These are phyloP conservation scores for Coemansia sp. DNA, from an alignment of 192 early-diverging fungal species.

Conservation along the genomic window DNA sequence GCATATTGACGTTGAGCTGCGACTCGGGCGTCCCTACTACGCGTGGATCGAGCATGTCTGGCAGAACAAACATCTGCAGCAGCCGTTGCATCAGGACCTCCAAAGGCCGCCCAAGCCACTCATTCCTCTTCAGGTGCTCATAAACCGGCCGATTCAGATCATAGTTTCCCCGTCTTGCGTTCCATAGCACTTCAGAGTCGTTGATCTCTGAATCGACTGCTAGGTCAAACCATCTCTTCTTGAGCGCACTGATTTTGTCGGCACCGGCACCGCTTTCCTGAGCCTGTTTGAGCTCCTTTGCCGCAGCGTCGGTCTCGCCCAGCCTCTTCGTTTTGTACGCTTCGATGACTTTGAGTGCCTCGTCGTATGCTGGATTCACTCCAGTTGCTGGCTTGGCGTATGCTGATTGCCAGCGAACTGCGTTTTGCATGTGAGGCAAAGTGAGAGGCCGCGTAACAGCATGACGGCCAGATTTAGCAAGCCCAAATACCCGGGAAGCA, in stretches of 20 bases:
- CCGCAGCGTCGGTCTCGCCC: constrained; percentile 32
- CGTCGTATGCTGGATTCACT: constrained; percentile 71
- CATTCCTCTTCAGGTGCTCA: constrained; percentile 62
- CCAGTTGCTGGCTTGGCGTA: constrained; percentile 57
- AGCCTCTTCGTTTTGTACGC: constrained; percentile 56
- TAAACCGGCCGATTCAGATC: constrained; percentile 73
- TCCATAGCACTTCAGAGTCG: constrained; percentile 68
- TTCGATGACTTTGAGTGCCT: constrained; percentile 70
- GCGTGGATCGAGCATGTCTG: constrained; percentile 66
- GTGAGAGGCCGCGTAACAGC: not conserved
- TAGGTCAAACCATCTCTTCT: constrained; percentile 57
- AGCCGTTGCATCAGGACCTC: constrained; percentile 65
- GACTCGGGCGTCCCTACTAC: constrained; percentile 35
- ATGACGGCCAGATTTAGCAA: constrained; percentile 16
- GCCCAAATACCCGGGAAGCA: constrained; percentile 17
- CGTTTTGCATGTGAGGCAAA: not conserved
- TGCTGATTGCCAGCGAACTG: constrained; percentile 37
- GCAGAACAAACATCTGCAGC: constrained; percentile 75
- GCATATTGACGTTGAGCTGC: constrained; percentile 46
- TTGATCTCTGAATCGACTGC: constrained; percentile 68
- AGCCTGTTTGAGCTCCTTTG: constrained; percentile 23
- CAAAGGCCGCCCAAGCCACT: constrained; percentile 60
- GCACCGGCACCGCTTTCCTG: constrained; percentile 25
- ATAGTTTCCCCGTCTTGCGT: constrained; percentile 58
- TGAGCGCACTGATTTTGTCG: constrained; percentile 52